Evolutionary conservation across 1,284 basidiomycete genomes (phyloP), one percentile per base, ranked within the genome.

Genomic region (Vanrija sp.): DNA sequence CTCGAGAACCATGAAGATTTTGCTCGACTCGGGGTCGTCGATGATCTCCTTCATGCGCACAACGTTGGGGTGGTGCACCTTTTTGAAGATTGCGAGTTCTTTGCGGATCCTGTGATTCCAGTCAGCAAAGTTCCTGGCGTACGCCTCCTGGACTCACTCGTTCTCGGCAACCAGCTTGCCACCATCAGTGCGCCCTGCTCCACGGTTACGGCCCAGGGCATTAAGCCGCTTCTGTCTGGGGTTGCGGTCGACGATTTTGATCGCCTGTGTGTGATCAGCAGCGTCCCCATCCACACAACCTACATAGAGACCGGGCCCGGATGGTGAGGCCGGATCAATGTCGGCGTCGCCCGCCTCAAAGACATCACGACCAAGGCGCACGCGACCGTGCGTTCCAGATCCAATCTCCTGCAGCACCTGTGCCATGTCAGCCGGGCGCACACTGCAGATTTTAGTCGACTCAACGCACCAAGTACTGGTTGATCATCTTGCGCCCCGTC

Each of bases 71-170:
- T 98, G 94, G 56, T 85, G 80, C 68, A 89, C 86, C 69, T 96
- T 94, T 78, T 97, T 97, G 88, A 98, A 93, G 72, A 98, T 95
- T 6, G 94, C 95, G 59, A 98, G 97, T 77, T 98, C 93, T 44
- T 86, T 87, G 37, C 84, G 86, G 37, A 77, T 74, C 53, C 73
- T 76, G 56, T 20, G 51, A 22, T 41, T n/a, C n/a, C n/a, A n/a
- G 44, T 51, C 37, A 58, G 80, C 2, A 14, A 3, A 2, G 6
- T 31, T 37, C 15, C 8, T 14, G 14, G 19, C 3, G 12, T 8
- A 4, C 2, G 77, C 9, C 27, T 19, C 8, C 39, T 23, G 16
- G 12, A 67, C 69, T 59, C 49, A 68, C 71, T 75, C 70, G 43
- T 61, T 69, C 63, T 73, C 67, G 42, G 68, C 68, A 72, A 68